phyloP scores from a whole-genome alignment of 2,329 filamentous ascomycete genomes.

The Fusarium xyrophilum region DNA sequence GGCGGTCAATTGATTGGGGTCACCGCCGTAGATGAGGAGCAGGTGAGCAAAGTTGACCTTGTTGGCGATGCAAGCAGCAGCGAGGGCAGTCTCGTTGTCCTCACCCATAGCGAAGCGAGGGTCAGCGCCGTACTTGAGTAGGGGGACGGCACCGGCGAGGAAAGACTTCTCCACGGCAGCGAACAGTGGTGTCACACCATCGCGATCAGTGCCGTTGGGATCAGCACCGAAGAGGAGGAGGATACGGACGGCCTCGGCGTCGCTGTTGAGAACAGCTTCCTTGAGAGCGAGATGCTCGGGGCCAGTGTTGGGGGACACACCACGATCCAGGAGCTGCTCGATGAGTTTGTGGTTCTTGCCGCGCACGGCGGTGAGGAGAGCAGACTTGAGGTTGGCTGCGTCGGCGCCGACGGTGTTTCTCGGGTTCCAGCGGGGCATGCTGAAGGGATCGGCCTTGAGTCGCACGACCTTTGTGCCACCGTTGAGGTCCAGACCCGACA shows the following conservation, averaged over 20 bases:
- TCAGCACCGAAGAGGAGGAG: conserved; percentile 65
- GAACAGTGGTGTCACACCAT: conserved; percentile 59
- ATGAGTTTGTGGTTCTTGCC: conserved; percentile 62
- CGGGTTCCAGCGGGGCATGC: conserved; percentile 61
- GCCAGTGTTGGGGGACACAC: conserved; percentile 59
- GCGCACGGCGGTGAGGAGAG: conserved; percentile 62
- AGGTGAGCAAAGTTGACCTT: conserved; percentile 65
- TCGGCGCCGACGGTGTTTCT: conserved; percentile 54
- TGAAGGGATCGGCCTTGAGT: conserved; percentile 57
- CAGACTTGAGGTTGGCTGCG: conserved; percentile 53
- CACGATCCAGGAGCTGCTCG: conserved; percentile 64
- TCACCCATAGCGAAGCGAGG: conserved; percentile 59
- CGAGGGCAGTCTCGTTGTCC: conserved; percentile 62
- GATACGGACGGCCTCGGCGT: conserved; percentile 61
- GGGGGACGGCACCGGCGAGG: conserved; percentile 62
- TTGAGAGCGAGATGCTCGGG: conserved; percentile 57
- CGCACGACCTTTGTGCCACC: conserved; percentile 52
- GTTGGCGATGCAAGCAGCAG: conserved; percentile 57
- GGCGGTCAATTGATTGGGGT: conserved; percentile 60
- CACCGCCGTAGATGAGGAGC: conserved; percentile 67
- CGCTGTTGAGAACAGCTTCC: conserved; percentile 59
- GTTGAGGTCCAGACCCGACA: conserved; percentile 51
- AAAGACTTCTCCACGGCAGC: conserved; percentile 60
- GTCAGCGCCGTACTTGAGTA: conserved; percentile 71
- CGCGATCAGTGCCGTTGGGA: conserved; percentile 58